These are phyloP conservation scores for Shiraia sp. DNA, from an alignment of 2,329 filamentous ascomycete genomes.

Conservation along the genomic window DNA sequence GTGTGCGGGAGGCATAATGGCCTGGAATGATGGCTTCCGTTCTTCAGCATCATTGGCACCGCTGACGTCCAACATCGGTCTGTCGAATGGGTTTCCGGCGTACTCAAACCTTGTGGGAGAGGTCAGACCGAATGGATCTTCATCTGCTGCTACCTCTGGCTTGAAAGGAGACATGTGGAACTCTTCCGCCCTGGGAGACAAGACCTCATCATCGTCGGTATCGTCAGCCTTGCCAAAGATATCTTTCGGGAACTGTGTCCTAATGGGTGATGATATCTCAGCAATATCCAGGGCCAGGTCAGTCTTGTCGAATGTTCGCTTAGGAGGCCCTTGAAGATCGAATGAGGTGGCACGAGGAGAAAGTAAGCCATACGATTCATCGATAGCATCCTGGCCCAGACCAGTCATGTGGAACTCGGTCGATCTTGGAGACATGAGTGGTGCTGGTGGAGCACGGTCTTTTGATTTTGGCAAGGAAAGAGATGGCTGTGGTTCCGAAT, in stretches of 20 bases:
- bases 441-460: conserved; percentile 13
- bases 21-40: conserved; percentile 42
- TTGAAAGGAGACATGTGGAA: conserved; percentile 45
- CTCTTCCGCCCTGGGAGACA: conserved; percentile 38
- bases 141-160: conserved; percentile 33
- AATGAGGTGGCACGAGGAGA: conserved; percentile 26
- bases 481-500: conserved; percentile 17
- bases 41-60: conserved; percentile 25
- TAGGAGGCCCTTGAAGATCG: conserved; percentile 7
- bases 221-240: conserved; percentile 29
- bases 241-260: conserved; percentile 42
- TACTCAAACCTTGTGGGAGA: conserved; percentile 50
- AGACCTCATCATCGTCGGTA: conserved; percentile 42
- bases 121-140: conserved; percentile 43
- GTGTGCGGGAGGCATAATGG: conserved; percentile 39
- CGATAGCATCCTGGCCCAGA: conserved; percentile 5
- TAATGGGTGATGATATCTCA: conserved; percentile 44
- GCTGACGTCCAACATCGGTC: conserved; percentile 16
- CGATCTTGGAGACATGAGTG: conserved; percentile 31
- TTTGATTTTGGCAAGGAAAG: conserved; percentile 11
- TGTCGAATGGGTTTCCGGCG: conserved; percentile 31
- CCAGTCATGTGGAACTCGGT: conserved; percentile 24
- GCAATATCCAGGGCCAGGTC: conserved; percentile 8
- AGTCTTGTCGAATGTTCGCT: neutral
- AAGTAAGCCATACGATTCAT: conserved; percentile 22